Percentiles rank a stretch among this genome's conserved stretches.
These are phyloP conservation scores for Bruguiera gymnorhiza DNA, from an alignment of 345 rosid species.

Conservation along the genomic window DNA sequence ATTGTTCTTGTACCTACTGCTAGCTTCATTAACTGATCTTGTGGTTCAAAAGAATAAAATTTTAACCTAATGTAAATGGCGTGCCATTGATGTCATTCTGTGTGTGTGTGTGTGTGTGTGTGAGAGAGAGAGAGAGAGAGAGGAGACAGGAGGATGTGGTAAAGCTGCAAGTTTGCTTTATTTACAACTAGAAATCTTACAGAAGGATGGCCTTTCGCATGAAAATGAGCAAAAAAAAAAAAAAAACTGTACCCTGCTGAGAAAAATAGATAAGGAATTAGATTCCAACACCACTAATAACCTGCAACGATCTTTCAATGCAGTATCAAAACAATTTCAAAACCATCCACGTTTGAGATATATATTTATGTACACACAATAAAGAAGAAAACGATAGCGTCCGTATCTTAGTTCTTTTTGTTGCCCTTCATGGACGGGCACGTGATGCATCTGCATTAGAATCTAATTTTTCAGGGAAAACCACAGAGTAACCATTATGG, in stretches of 20 bases:
- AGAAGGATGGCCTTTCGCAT: slow-evolving; percentile 26
- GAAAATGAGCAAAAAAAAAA: slow-evolving; percentile 26
- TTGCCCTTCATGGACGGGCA: too few relatives aligned
- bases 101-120: neutral
- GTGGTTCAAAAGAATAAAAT: neutral
- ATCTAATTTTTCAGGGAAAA: too few relatives aligned
- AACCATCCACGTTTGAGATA: neutral
- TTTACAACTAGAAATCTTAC: slow-evolving; percentile 23
- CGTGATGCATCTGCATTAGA: too few relatives aligned
- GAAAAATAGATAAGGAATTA: slow-evolving; percentile 29
- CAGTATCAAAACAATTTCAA: neutral
- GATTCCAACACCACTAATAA: slow-evolving; percentile 37
- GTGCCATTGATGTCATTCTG: neutral
- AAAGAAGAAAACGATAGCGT: slow-evolving; percentile 1
- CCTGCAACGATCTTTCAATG: neutral
- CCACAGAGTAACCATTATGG: too few relatives aligned
- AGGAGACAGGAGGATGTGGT: slow-evolving; percentile 21
- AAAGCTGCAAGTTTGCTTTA: slow-evolving; percentile 32
- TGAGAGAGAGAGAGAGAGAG: neutral
- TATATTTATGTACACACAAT: neutral
- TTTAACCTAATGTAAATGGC: too few relatives aligned
- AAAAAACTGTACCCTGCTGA: slow-evolving; percentile 13
- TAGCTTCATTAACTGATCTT: neutral
- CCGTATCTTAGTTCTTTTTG: too few relatives aligned
- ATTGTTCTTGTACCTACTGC: neutral